Percentiles rank a stretch among this genome's conserved stretches.
phyloP scores from a whole-genome alignment of 192 early-diverging fungal species.

The Coemansia sp. region DNA sequence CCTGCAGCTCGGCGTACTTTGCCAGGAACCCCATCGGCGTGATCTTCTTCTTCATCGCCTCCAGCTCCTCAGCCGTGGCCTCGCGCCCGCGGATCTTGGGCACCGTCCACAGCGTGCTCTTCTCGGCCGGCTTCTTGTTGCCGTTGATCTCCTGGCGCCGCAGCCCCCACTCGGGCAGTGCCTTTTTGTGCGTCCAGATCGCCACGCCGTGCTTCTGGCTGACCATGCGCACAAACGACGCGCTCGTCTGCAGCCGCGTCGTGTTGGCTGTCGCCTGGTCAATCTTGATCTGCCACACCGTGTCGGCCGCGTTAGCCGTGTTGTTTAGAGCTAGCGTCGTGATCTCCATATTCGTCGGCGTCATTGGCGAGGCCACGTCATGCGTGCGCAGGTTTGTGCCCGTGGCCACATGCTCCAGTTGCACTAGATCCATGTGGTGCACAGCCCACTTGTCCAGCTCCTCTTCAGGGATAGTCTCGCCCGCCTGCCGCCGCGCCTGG shows the following conservation, averaged over 20 bases:
- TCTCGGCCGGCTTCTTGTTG: slow-evolving; percentile 82
- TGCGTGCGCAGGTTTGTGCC: slow-evolving; percentile 63
- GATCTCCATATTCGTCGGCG: slow-evolving; percentile 76
- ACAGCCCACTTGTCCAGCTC: slow-evolving; percentile 55
- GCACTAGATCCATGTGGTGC: slow-evolving; percentile 57
- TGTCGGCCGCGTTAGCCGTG: slow-evolving; percentile 26
- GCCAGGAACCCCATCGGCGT: slow-evolving; percentile 57
- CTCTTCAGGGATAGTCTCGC: slow-evolving; percentile 20
- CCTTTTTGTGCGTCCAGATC: slow-evolving; percentile 66
- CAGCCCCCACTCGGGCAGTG: slow-evolving; percentile 89
- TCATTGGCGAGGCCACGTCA: slow-evolving; percentile 75
- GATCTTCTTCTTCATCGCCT: slow-evolving; percentile 16
- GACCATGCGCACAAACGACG: slow-evolving; percentile 49
- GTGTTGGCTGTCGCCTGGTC: slow-evolving; percentile 40
- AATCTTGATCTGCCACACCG: slow-evolving; percentile 61
- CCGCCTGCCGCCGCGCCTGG: slow-evolving; percentile 17
- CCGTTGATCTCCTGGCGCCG: slow-evolving; percentile 92
- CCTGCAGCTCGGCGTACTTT: slow-evolving; percentile 87
- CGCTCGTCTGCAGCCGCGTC: slow-evolving; percentile 27
- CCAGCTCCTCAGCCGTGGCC: slow-evolving; percentile 26
- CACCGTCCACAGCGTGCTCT: slow-evolving; percentile 72
- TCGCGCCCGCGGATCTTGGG: slow-evolving; percentile 72
- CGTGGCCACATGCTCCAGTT: slow-evolving; percentile 58
- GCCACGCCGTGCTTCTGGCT: slow-evolving; percentile 68
- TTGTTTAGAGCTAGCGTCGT: slow-evolving; percentile 55